Evolutionary conservation across 345 rosid genomes (phyloP).

Genomic region (Eucalyptus melliodora): DNA sequence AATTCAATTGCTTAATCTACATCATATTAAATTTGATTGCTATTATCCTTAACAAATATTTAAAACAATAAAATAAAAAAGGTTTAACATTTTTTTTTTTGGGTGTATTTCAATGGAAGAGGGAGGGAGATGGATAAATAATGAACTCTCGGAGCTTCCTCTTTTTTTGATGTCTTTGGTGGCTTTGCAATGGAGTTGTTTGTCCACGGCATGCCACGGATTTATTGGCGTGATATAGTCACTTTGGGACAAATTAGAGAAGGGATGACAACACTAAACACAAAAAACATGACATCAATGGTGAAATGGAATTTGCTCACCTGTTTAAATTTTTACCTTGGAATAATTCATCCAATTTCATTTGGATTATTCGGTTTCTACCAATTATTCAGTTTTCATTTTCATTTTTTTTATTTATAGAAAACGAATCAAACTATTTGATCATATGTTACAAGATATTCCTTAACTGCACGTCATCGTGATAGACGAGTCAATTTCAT

Average conservation of each 20-base stretch:
- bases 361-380: neutral
- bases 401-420: neutral
- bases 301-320: neutral
- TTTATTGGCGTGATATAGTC: neutral
- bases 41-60: neutral
- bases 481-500: neutral
- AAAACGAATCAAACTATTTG: neutral
- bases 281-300: neutral
- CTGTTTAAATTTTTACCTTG: neutral
- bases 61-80: neutral
- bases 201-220: neutral
- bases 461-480: too few relatives aligned
- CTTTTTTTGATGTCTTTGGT: neutral
- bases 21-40: neutral
- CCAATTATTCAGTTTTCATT: neutral
- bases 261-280: neutral
- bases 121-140: neutral
- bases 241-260: neutral
- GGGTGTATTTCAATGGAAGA: neutral
- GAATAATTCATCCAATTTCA: neutral
- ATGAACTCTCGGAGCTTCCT: neutral
- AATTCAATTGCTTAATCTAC: neutral
- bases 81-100: neutral
- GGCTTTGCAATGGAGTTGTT: neutral
- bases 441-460: fast-evolving